Base-by-base conservation (phyloP, 108 stramenopile genomes). In the Schizochytrium sp. region DNA sequence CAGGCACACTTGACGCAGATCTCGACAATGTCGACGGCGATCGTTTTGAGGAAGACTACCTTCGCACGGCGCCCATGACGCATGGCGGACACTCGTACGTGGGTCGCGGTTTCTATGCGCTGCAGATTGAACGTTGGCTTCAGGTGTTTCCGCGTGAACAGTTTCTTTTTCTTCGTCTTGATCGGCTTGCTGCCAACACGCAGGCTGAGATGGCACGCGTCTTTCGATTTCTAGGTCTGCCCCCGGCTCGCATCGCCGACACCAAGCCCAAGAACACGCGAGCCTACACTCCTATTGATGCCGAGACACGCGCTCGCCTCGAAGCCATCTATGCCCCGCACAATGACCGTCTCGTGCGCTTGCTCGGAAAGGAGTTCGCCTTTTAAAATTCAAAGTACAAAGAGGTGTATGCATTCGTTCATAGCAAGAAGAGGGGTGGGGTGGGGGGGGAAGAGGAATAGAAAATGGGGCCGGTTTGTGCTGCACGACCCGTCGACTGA, bases 51-150 rank as follows among this genome's bases (percentile, higher is more conserved):
- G 87, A 88, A 51, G 91, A 90, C 5, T 91, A 96, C 88, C 90
- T 97, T 57, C 12, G 21, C 28, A 10, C 55, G 72, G 43, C 89
- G 8, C 96, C 96, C 8, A 89, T 95, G 90, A 92, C 57, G 92
- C 89, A 98, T 58, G 97, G 97, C 18, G 93, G 95, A 5, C 96
- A 98, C 90, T 94, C 96, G 58, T 89, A 96, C n/a, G 29, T 98
- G 8, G 93, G 93, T 19, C 93, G 98, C 58, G 98, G 98, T 4
- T 60, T 97, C 90, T 98, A 98, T 91, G 97, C 95, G 25, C 60
- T 98, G 71, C 97, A 98, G 91, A 91, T 98, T 87, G 92, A 96
- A 71, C 95, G 95, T n/a, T 98, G 98, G 98, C 93, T 97, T 19
- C 88, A 91, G 8, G 94, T 94, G 5, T 98, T 97, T 89, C 87